Evolutionary conservation across 768 basidiomycete species (phyloP).

Genomic region (Leccinellum albellum): DNA sequence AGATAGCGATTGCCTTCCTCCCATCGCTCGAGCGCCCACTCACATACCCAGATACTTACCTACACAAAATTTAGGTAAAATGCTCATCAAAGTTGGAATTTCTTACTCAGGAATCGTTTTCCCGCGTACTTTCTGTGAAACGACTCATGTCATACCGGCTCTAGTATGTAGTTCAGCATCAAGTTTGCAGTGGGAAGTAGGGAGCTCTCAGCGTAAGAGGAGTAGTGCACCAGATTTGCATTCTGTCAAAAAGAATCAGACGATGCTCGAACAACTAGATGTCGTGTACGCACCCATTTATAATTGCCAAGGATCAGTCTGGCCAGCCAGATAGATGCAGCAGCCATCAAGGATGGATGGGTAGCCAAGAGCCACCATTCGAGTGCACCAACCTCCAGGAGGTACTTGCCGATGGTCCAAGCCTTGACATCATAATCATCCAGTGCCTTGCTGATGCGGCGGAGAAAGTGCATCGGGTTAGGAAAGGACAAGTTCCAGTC

Average conservation of each 20-base stretch:
- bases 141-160: conserved; percentile 66
- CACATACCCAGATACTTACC: conserved; percentile 79
- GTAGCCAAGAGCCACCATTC: conserved; percentile 75
- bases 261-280: neutral
- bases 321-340: conserved; percentile 84
- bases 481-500: conserved; percentile 86
- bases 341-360: conserved; percentile 76
- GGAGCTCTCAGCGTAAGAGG: conserved; percentile 76
- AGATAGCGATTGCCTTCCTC: conserved; percentile 53
- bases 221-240: conserved; percentile 82
- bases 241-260: conserved; percentile 44
- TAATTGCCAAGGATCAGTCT: conserved; percentile 70
- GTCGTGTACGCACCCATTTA: conserved; percentile 68
- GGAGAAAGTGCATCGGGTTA: conserved; percentile 84
- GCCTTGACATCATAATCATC: conserved; percentile 86
- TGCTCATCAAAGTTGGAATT: neutral
- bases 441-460: conserved; percentile 89
- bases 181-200: conserved; percentile 77
- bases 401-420: conserved; percentile 85
- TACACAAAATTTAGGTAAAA: conserved; percentile 28
- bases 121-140: conserved; percentile 88
- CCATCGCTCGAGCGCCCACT: conserved; percentile 84
- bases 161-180: conserved; percentile 85
- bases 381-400: conserved; percentile 80
- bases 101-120: conserved; percentile 75